Evolutionary conservation across 352 stramenopile species (phyloP).

Genomic region (Globisporangium acanthophoron): DNA sequence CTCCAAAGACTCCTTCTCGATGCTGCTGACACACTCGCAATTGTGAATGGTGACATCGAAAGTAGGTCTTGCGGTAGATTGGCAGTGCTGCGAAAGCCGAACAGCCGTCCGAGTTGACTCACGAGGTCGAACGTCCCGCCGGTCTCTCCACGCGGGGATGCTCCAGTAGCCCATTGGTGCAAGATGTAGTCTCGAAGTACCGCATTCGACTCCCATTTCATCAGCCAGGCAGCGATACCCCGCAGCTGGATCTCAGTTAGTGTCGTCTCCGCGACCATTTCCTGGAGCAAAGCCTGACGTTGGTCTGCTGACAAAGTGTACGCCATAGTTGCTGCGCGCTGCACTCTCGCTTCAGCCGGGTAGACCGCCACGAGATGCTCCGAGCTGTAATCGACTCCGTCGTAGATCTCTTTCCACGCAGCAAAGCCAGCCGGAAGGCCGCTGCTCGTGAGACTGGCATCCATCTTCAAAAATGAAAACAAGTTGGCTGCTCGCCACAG

Average conservation of each 20-base stretch:
- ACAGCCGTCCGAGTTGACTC: constrained; percentile 22
- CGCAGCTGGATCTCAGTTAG: constrained; percentile 34
- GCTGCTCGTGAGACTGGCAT: constrained; percentile 7
- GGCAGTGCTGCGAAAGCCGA: constrained; percentile 13
- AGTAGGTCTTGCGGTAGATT: constrained; percentile 8
- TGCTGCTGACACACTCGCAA: constrained; percentile 12
- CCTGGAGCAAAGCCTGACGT: constrained; percentile 18
- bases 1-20: constrained; percentile 43
- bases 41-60: constrained; percentile 2
- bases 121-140: constrained; percentile 19
- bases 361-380: constrained; percentile 37
- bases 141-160: constrained; percentile 33
- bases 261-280: constrained; percentile 23
- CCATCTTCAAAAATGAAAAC: constrained; percentile 37
- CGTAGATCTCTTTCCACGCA: constrained; percentile 57
- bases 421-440: constrained; percentile 41
- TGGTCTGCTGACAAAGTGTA: constrained; percentile 20
- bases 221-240: constrained; percentile 43
- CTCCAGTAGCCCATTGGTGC: constrained; percentile 39
- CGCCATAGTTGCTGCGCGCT: constrained; percentile 10
- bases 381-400: constrained; percentile 46
- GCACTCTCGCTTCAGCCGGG: constrained; percentile 20
- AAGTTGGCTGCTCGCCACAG: constrained; percentile 33
- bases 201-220: constrained; percentile 35
- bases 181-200: constrained; percentile 42